Evolutionary conservation across 805 yeast genomes (phyloP).

Genomic region (Starmerella etchellsii): DNA sequence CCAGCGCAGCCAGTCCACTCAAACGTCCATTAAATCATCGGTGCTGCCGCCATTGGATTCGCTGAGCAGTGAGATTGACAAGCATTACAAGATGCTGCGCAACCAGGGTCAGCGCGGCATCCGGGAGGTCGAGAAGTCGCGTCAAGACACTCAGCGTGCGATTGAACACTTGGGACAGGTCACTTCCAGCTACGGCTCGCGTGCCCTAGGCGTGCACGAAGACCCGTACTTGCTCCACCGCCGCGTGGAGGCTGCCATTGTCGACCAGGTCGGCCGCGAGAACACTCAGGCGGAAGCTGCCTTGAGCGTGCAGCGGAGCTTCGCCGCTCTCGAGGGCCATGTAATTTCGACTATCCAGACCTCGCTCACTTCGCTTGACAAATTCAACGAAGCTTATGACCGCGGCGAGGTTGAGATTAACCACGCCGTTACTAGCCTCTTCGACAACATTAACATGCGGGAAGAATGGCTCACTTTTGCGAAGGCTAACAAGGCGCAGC

Average conservation of each 20-base stretch:
- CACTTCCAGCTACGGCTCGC: conserved; percentile 26
- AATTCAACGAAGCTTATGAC: conserved; percentile 26
- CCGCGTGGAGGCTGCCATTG: conserved; percentile 28
- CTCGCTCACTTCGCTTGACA: conserved; percentile 26
- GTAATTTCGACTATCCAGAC: conserved; percentile 33
- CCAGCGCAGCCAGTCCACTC: conserved; percentile 31
- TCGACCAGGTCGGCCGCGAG: conserved; percentile 35
- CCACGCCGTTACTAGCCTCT: conserved; percentile 24
- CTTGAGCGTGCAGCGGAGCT: conserved; percentile 31
- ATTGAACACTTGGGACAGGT: conserved; percentile 29
- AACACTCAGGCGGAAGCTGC: conserved; percentile 36
- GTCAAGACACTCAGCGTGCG: conserved; percentile 29
- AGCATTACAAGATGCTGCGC: conserved; percentile 34
- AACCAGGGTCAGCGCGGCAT: conserved; percentile 27
- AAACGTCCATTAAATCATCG: conserved; percentile 26
- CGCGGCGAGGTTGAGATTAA: conserved; percentile 25
- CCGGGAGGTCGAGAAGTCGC: conserved; percentile 30
- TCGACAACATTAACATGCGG: conserved; percentile 29
- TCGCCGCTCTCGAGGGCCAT: conserved; percentile 34
- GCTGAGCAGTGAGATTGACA: conserved; percentile 30
- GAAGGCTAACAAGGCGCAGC: conserved; percentile 24
- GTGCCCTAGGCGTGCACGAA: conserved; percentile 29
- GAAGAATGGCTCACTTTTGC: conserved; percentile 37
- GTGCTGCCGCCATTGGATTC: conserved; percentile 36
- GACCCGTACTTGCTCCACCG: conserved; percentile 40